A percentile compares a stretch with the other conserved stretches of the same genome.
Conservation (phyloP, 1,284 basidiomycete species). For the Ustilago curta region DNA sequence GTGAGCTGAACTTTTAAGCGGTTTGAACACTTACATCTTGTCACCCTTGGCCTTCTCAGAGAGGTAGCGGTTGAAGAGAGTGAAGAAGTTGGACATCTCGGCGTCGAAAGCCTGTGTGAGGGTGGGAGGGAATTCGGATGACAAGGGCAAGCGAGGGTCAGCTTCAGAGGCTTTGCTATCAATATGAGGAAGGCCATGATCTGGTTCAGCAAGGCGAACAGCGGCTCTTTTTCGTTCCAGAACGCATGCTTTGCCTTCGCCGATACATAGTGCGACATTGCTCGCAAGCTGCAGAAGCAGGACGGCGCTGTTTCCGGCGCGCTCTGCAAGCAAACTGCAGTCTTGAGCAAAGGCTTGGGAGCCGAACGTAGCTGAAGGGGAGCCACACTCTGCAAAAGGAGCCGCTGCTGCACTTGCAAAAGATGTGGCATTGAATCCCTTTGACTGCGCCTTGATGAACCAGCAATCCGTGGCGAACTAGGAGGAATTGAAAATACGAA, state of each 20-base stretch:
- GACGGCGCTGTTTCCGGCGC: too few species aligned
- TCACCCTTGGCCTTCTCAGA: constrained; percentile 92
- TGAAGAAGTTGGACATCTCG: constrained; percentile 99
- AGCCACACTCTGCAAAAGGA: not conserved
- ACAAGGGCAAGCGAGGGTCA: not conserved
- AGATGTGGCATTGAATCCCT: too few species aligned
- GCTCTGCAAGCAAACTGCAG: not conserved
- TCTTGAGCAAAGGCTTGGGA: not conserved
- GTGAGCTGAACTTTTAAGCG: not conserved
- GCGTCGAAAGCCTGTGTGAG: constrained; percentile 86
- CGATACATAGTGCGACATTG: not conserved
- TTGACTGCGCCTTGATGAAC: not conserved
- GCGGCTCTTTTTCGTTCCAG: not conserved
- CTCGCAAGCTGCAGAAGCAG: not conserved
- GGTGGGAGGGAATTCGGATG: not conserved
- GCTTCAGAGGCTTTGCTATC: not conserved
- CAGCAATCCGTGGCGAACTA: not conserved
- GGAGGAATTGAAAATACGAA: constrained; percentile 69
- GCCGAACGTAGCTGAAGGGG: not conserved
- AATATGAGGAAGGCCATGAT: not conserved
- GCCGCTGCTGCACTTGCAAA: not conserved
- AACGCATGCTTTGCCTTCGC: not conserved
- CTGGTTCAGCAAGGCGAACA: not conserved
- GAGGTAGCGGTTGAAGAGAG: constrained; percentile 98
- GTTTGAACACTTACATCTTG: constrained; percentile 79